Evolutionary conservation across 202 grass and related monocot species (phyloP), one percentile per base, ranked within the genome.

Genomic region (Digitaria exilis): DNA sequence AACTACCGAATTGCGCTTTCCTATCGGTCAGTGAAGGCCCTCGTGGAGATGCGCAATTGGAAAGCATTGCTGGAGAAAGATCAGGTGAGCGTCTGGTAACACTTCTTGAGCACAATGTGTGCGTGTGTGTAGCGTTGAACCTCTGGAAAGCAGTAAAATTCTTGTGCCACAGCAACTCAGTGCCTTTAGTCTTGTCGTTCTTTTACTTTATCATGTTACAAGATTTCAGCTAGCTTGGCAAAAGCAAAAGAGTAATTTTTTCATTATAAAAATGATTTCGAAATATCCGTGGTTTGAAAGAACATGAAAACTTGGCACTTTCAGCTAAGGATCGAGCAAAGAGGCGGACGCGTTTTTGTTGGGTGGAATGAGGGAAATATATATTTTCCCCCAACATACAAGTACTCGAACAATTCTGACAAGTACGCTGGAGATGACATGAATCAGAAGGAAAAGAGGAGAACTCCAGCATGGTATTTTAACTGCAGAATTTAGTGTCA

Each of bases 1-100:
- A 99, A 99, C 85, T 99, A 99, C 91, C 89, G 96, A 64, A 94
- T 99, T 6, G 93, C 96, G 4, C 96, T 99, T 85, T 99, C 93
- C 4, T 99, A 99, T 82, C 91, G 93, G 22, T 92, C 88, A 45
- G 96, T 94, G 51, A 99, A 99, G 89, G 96, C 96, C 59, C 96
- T 99, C 2, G 96, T 99, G 30, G 93, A 99, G 86, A 99, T 99
- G 96, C 88, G 93, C 71, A 99, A 92, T 60, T 99, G 96, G 96
- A 99, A 99, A 96, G 89, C 93, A 58, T 84, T 99, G 79, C 81
- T 99, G 65, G 96, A 99, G 82, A 99, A 96, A 89, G 96, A 99
- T 96, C 96, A 99, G 93, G 96, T 99, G 84, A 84, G 70, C 71
- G 30, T 66, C 61, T 80, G 80, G 63, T 60, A 80, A 84, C 51